Evolutionary conservation across 2,329 filamentous ascomycete genomes (phyloP).

Genomic region (Pyrenochaeta sp.): DNA sequence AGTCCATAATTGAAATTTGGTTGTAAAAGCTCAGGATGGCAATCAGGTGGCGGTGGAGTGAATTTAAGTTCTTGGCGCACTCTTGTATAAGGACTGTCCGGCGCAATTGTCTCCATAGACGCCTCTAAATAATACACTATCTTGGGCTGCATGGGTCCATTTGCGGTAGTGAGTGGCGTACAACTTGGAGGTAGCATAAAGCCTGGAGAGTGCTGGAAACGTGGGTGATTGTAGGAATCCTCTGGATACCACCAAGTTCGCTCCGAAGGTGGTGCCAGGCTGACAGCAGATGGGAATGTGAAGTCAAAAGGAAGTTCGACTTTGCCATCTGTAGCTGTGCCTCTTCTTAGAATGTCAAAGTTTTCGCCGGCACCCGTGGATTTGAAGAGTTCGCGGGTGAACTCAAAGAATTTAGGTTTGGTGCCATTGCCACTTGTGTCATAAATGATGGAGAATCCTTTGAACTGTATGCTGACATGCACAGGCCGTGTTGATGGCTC

Average conservation of each 20-base stretch:
- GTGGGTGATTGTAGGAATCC: conserved; percentile 29
- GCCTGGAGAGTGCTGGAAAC: conserved; percentile 36
- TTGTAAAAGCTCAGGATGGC: conserved; percentile 21
- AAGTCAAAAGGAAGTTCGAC: conserved; percentile 39
- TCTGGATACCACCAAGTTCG: conserved; percentile 21
- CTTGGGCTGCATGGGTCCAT: conserved; percentile 5
- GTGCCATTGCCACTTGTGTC: conserved; percentile 17
- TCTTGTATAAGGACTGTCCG: conserved; percentile 4
- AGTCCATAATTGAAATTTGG: conserved; percentile 24
- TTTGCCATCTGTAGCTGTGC: conserved; percentile 24
- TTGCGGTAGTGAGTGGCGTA: background rate
- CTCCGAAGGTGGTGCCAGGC: conserved; percentile 19
- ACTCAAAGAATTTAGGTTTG: conserved; percentile 27
- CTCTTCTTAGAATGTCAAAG: conserved; percentile 32
- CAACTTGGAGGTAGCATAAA: conserved; percentile 29
- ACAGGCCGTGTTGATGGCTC: conserved; percentile 27
- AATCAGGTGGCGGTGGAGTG: conserved; percentile 20
- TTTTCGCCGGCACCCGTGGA: conserved; percentile 24
- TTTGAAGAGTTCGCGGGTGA: conserved; percentile 26
- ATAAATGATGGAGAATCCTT: conserved; percentile 19
- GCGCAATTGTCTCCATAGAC: conserved; percentile 7
- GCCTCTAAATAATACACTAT: conserved; percentile 30
- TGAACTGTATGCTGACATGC: conserved; percentile 25
- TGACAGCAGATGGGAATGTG: conserved; percentile 29
- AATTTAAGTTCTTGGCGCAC: conserved; percentile 20